phyloP scores from a whole-genome alignment of 306 rosid genomes.

The Albizia julibrissin region DNA sequence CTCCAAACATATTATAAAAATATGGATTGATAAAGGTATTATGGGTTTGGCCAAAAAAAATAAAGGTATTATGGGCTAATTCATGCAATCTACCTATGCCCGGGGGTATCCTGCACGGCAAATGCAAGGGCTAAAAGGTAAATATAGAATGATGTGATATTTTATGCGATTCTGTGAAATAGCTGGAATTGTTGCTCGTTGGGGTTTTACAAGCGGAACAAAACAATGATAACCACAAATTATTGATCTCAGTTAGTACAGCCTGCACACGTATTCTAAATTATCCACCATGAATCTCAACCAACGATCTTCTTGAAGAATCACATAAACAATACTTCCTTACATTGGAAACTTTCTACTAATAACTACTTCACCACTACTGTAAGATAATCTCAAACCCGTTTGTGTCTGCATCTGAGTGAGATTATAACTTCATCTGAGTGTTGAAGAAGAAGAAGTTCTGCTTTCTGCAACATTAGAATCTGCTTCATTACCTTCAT shows the following conservation, averaged over 20 bases:
- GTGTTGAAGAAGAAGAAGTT: background rate
- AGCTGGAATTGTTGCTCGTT: background rate
- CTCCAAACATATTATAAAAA: too few species aligned
- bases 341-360: background rate
- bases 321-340: background rate
- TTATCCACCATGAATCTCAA: background rate
- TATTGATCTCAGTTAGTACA: background rate
- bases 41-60: too few species aligned
- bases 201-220: background rate
- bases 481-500: background rate
- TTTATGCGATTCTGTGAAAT: background rate
- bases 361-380: background rate
- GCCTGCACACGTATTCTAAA: background rate
- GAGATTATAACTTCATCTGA: background rate
- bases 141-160: constrained; percentile 4
- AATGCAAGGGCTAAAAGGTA: background rate
- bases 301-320: constrained; percentile 4
- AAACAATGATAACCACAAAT: constrained; percentile 13
- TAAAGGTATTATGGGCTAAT: too few species aligned
- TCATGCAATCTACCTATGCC: too few species aligned
- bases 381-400: background rate
- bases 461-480: background rate
- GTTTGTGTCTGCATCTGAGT: background rate
- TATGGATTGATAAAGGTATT: too few species aligned
- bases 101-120: background rate